Base-by-base conservation (phyloP, 2,329 filamentous ascomycete species). In the Penicillium sp. region DNA sequence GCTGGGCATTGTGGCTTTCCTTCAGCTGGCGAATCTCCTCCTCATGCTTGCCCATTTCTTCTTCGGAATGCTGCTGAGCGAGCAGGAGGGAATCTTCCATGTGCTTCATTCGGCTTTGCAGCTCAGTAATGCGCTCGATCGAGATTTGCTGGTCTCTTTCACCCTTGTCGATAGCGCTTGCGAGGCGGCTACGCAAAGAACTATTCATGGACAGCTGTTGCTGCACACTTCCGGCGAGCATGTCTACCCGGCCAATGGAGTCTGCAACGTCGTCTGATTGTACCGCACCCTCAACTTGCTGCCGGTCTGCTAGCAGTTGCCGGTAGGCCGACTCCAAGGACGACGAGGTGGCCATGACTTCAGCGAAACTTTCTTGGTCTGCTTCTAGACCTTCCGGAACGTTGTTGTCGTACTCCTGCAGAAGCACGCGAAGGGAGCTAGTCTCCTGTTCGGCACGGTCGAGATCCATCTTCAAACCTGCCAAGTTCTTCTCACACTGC, bases 401-500 rank as follows among this genome's bases (percentile, higher is more conserved):
- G 35, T 84, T 76, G 47, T 91, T 89, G 63, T 96, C 90, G 59
- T 91, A 87, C 67, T 95, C 89, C 53, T 84, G 77, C 18, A 97
- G 79, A 24, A 97, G 76, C 28, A 77, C 81, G 38, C 89, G 84
- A 35, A 98, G 79, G n/a, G 88, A 88, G 35, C 82, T 77, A 27
- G 95, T 95, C 72, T 98, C 93, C 67, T 93, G 88, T 69, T 96
- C 89, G 24, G 93, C 91, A 54, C 91, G 88, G 70, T 97, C 93
- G 37, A 98, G 81, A 65, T 97, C 92, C 87, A 95, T 96, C 74
- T 95, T 95, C 49, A 97, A 75, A 47, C 91, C 89, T 45, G 83
- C 81, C 1, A 97, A 76, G 15, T 89, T 89, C 72, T 95, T 95
- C 72, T 96, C 92, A 54, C 91, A 92, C 66, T 95, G 87, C 86